Evolutionary conservation across 1,139 yeast species (phyloP).

Genomic region (Nematodospora anomalae): DNA sequence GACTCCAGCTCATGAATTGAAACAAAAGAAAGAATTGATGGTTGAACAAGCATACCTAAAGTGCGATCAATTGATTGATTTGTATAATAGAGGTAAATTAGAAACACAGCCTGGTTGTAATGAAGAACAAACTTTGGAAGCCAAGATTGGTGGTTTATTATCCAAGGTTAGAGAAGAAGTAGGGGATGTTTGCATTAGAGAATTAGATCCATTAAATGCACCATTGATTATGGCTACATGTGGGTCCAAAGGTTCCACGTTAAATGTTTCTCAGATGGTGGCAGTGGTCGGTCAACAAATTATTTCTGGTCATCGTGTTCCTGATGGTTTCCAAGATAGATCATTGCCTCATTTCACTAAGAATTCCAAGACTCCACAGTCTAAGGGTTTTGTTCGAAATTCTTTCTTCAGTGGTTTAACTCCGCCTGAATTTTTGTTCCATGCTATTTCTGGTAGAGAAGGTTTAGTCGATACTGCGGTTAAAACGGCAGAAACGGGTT

Average conservation of each 20-base stretch:
- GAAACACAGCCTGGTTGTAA: constrained; percentile 99
- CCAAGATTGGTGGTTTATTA: constrained; percentile 91
- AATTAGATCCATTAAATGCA: constrained; percentile 86
- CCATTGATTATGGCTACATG: constrained; percentile 99
- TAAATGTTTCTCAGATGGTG: constrained; percentile 99
- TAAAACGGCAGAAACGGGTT: constrained; percentile 98
- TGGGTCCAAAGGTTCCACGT: constrained; percentile 98
- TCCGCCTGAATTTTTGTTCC: constrained; percentile 97
- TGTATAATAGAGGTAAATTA: constrained; percentile 79
- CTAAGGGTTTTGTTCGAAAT: constrained; percentile 96
- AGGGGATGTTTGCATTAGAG: constrained; percentile 95
- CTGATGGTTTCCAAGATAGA: constrained; percentile 98
- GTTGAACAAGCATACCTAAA: constrained; percentile 89
- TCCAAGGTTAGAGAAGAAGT: constrained; percentile 99
- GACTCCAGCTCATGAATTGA: constrained; percentile 83
- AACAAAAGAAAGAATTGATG: constrained; percentile 76
- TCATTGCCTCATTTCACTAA: constrained; percentile 96
- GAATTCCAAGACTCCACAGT: constrained; percentile 94
- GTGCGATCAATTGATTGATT: constrained; percentile 87
- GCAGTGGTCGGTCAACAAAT: constrained; percentile 99
- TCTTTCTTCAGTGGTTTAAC: constrained; percentile 91
- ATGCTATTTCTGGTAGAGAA: constrained; percentile 99
- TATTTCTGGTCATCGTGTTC: constrained; percentile 98
- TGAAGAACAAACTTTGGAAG: constrained; percentile 97
- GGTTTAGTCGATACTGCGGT: constrained; percentile 99